Evolutionary conservation across 2,329 filamentous ascomycete genomes (phyloP), one percentile per base, ranked within the genome.

Genomic region (Huntiella abstrusa): DNA sequence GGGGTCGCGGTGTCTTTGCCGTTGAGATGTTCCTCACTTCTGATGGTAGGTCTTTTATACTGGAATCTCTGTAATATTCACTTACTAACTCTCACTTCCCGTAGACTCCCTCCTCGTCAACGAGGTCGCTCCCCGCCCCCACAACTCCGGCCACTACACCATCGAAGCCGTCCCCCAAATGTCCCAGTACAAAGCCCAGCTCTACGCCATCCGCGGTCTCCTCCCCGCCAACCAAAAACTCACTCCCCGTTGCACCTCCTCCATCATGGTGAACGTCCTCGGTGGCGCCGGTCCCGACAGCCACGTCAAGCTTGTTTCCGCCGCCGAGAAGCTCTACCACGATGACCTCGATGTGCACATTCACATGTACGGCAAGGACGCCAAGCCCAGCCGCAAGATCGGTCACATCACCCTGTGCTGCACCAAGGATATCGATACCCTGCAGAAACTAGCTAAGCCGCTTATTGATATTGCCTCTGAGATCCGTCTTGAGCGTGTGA

Each of bases 141-240:
- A 95, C 64, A 95, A 95, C 65, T 92, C 84, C 0, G 91, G 91
- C 0, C 91, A 96, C 62, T 88, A 87, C 63, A 93, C 83, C 2
- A 96, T 96, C 53, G 88, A 98, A 64, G 83, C 84, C 3, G 84
- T 91, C 42, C 77, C 79, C 0, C 75, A 88, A 50, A 70, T 79
- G 64, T 94, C 86, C 1, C 91, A 98, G 62, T 98, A 84, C 62
- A 85, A 91, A 59, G 82, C 85, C 2, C 87, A 98, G 58, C 73
- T 96, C 7, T 75, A 80, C 50, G 77, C 88, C 1, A 88, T 98
- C 51, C 72, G 94, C 34, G 83, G 68, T 48, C 61, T 66, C 51
- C 67, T 80, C 15, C 73, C 71, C 1, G 68, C 71, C 17, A 69
- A 69, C 22, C 56, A 63, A 36, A 62, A 67, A 33, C 65, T 84